Evolutionary conservation across 768 basidiomycete species (phyloP).

Genomic region (Boletus edulis): DNA sequence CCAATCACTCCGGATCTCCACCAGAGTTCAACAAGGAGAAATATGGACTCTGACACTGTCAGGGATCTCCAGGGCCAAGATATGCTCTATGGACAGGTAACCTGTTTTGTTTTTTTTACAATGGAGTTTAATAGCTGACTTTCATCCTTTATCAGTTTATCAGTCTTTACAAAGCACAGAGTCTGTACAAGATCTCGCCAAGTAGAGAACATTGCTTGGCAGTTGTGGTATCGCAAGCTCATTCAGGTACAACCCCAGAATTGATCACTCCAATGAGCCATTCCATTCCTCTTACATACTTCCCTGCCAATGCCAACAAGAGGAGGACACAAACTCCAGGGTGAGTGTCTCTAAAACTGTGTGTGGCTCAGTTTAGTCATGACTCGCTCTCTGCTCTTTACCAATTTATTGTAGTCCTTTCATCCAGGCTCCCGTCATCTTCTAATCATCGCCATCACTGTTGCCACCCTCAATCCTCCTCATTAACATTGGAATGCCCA

Average conservation of each 20-base stretch:
- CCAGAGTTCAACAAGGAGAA: too few species aligned
- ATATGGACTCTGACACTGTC: too few species aligned
- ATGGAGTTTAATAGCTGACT: background rate
- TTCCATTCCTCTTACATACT: slow-evolving; percentile 23
- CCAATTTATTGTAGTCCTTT: slow-evolving; percentile 22
- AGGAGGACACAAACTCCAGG: slow-evolving; percentile 6
- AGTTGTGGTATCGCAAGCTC: slow-evolving; percentile 74
- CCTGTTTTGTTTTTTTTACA: slow-evolving; percentile 1
- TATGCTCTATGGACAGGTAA: slow-evolving; percentile 69
- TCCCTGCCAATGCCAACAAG: slow-evolving; percentile 21
- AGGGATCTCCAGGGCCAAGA: slow-evolving; percentile 67
- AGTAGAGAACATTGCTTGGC: slow-evolving; percentile 87
- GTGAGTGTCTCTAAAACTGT: slow-evolving; percentile 18
- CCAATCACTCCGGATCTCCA: too few species aligned
- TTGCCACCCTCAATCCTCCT: slow-evolving; percentile 22
- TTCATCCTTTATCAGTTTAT: background rate
- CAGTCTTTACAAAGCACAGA: slow-evolving; percentile 86
- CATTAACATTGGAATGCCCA: slow-evolving; percentile 29
- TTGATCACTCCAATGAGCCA: slow-evolving; percentile 22
- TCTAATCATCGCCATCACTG: slow-evolving; percentile 29
- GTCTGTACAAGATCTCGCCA: slow-evolving; percentile 69
- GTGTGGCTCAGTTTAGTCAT: slow-evolving; percentile 10
- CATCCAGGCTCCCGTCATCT: slow-evolving; percentile 25
- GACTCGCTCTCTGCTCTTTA: slow-evolving; percentile 13
- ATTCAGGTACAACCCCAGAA: slow-evolving; percentile 36